phyloP scores from a whole-genome alignment of 2,329 filamentous ascomycete species.

The Drechslerella dactyloides region DNA sequence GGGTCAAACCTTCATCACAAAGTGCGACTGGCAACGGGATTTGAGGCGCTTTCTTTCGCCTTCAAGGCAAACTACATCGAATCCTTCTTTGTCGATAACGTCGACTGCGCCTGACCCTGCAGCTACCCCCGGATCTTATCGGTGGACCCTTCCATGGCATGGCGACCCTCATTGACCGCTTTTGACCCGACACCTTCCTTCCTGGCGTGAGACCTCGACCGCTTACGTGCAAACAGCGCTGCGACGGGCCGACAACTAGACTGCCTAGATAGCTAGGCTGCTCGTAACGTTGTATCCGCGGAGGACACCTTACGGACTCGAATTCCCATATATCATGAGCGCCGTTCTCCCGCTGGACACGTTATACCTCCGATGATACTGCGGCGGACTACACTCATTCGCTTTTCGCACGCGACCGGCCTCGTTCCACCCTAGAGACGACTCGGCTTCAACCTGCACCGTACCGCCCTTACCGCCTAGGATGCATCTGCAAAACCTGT shows the following conservation, averaged over 20 bases:
- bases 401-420: constrained; percentile 24
- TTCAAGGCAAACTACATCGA: background rate
- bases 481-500: constrained; percentile 21
- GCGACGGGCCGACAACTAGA: background rate
- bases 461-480: background rate
- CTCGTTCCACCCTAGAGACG: background rate
- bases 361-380: constrained; percentile 21
- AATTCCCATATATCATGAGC: background rate
- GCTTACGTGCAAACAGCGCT: background rate
- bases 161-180: background rate
- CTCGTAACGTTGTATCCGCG: background rate
- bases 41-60: background rate
- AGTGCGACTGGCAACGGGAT: no score
- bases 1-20: background rate
- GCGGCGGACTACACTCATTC: background rate
- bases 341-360: constrained; percentile 7
- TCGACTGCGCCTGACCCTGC: background rate
- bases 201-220: background rate
- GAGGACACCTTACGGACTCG: background rate
- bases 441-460: constrained; percentile 2
- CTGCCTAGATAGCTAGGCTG: background rate
- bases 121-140: background rate
- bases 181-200: background rate
- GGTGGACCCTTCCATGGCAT: background rate
- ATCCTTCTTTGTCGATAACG: background rate